Conservation (phyloP, 768 basidiomycete species). For the Rhodotorula toruloides region DNA sequence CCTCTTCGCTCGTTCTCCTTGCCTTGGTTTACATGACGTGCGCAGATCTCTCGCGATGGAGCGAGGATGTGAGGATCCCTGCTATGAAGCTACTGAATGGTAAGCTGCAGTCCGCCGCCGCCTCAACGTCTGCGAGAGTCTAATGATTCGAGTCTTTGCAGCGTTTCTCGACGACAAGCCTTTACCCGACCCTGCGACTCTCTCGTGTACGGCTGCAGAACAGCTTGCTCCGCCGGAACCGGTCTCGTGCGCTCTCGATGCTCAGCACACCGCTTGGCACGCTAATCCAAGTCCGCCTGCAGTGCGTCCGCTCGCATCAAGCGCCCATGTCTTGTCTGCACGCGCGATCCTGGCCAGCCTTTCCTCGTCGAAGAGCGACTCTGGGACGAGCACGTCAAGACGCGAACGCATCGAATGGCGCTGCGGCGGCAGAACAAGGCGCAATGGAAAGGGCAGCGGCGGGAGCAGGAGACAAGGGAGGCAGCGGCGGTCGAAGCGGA, state of each 20-base stretch:
- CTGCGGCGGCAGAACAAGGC: background rate
- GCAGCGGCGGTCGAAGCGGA: background rate
- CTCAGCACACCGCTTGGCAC: background rate
- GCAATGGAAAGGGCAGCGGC: background rate
- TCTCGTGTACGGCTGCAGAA: conserved; percentile 2
- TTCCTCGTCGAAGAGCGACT: conserved; percentile 33
- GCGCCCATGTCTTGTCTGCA: conserved; percentile 31
- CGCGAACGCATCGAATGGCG: conserved; percentile 14
- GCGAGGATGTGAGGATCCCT: conserved; percentile 9
- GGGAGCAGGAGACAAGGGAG: too few relatives aligned
- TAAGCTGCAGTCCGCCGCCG: background rate
- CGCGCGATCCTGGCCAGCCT: conserved; percentile 9
- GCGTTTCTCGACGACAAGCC: conserved; percentile 16
- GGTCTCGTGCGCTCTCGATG: background rate
- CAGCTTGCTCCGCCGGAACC: conserved; percentile 8
- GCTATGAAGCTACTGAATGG: conserved; percentile 14
- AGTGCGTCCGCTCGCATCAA: conserved; percentile 9
- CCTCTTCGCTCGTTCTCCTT: background rate
- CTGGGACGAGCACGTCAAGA: conserved; percentile 28
- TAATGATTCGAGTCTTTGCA: background rate
- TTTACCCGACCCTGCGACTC: conserved; percentile 16
- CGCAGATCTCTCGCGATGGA: conserved; percentile 23
- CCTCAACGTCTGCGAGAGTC: fast-evolving
- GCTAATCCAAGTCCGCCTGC: background rate
- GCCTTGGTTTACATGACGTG: too few relatives aligned